Conservation (phyloP, 805 yeast genomes). For the Hanseniaspora valbyensis region DNA sequence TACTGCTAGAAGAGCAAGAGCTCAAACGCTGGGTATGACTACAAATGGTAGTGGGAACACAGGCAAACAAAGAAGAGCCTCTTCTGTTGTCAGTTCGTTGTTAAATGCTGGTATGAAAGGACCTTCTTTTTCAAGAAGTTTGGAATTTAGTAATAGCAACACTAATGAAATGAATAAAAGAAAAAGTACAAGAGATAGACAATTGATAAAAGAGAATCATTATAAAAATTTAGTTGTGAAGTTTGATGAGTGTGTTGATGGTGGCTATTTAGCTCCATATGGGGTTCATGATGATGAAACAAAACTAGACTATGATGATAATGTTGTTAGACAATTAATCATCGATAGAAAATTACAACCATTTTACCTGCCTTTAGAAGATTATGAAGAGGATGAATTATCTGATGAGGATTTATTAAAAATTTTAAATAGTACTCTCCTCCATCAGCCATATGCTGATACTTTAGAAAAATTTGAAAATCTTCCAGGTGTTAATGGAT, state of each 20-base stretch:
- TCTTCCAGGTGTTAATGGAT: constrained; percentile 25
- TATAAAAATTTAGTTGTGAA: constrained; percentile 48
- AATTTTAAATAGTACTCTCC: constrained; percentile 38
- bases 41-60: background rate
- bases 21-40: background rate
- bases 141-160: constrained; percentile 19
- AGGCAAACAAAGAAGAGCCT: constrained; percentile 21
- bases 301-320: constrained; percentile 55
- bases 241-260: constrained; percentile 69
- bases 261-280: constrained; percentile 85
- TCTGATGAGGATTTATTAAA: constrained; percentile 53
- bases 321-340: constrained; percentile 60
- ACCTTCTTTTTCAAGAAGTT: constrained; percentile 17
- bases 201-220: constrained; percentile 41
- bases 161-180: constrained; percentile 24
- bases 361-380: constrained; percentile 80
- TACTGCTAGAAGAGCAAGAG: constrained; percentile 9
- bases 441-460: constrained; percentile 44
- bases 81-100: constrained; percentile 24
- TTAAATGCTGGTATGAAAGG: constrained; percentile 22
- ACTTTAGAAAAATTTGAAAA: constrained; percentile 30
- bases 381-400: constrained; percentile 56
- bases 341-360: constrained; percentile 70
- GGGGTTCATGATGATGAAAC: constrained; percentile 71
- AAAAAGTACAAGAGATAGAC: constrained; percentile 45